A percentile compares a stretch with the other conserved stretches of the same genome.
phyloP scores from a whole-genome alignment of 2,329 filamentous ascomycete genomes.

The Nemania abortiva region DNA sequence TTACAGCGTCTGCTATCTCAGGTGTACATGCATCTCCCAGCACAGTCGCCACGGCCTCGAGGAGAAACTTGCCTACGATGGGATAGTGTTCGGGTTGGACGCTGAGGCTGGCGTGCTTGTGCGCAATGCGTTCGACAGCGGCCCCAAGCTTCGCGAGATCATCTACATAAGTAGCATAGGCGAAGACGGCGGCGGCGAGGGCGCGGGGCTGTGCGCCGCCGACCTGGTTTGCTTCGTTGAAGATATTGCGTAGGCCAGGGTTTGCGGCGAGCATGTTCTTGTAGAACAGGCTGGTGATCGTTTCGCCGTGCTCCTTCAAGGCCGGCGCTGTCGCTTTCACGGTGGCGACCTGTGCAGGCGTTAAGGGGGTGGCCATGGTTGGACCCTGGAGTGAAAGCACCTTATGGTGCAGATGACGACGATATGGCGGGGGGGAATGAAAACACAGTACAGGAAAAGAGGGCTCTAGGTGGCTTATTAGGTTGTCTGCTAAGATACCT shows the following conservation, averaged over 20 bases:
- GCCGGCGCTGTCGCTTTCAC: slow-evolving; percentile 84
- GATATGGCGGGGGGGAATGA: neutral
- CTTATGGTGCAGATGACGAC: neutral
- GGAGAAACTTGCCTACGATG: slow-evolving; percentile 75
- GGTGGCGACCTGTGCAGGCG: slow-evolving; percentile 73
- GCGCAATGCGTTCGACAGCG: slow-evolving; percentile 75
- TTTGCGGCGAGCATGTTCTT: slow-evolving; percentile 72
- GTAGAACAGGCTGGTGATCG: slow-evolving; percentile 81
- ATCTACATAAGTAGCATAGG: slow-evolving; percentile 80
- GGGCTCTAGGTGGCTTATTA: neutral
- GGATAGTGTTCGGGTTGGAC: slow-evolving; percentile 76
- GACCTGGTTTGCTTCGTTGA: slow-evolving; percentile 76
- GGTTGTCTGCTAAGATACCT: neutral
- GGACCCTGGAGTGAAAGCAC: neutral
- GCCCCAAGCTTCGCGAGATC: slow-evolving; percentile 70
- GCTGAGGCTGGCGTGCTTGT: slow-evolving; percentile 81
- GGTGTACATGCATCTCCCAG: slow-evolving; percentile 75
- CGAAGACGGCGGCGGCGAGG: slow-evolving; percentile 75
- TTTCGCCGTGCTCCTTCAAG: slow-evolving; percentile 73
- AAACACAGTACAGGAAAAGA: neutral
- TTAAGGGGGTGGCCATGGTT: slow-evolving; percentile 63
- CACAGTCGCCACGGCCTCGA: slow-evolving; percentile 75
- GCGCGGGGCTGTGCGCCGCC: slow-evolving; percentile 77
- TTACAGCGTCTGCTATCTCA: slow-evolving; percentile 70
- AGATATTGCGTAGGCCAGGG: slow-evolving; percentile 75